phyloP scores from a whole-genome alignment of 164 flowering plant species.

The Liquidambar formosana region DNA sequence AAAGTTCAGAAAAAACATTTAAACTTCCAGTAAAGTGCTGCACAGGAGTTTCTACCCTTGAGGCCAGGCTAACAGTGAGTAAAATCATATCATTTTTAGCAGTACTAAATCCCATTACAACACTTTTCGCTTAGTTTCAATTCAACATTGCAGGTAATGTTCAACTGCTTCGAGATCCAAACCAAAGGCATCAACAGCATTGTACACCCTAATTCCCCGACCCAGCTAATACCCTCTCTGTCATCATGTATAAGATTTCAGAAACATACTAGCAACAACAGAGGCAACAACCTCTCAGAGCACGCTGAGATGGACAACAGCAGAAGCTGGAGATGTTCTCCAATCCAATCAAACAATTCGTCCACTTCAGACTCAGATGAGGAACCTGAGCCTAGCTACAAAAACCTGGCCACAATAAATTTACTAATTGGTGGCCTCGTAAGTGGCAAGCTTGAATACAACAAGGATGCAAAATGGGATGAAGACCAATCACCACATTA shows the following conservation, averaged over 20 bases:
- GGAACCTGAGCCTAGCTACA: slow-evolving; percentile 21
- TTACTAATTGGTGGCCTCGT: slow-evolving; percentile 7
- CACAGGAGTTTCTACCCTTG: slow-evolving; percentile 7
- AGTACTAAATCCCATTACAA: not conserved
- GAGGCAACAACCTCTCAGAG: slow-evolving; percentile 4
- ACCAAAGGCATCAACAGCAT: slow-evolving; percentile 7
- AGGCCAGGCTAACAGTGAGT: slow-evolving; percentile 23
- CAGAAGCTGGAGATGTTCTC: slow-evolving; percentile 6
- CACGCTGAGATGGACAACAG: not conserved
- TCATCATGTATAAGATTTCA: slow-evolving; percentile 20
- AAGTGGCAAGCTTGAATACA: slow-evolving; percentile 2
- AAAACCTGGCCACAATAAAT: slow-evolving; percentile 18
- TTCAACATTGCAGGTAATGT: slow-evolving; percentile 17
- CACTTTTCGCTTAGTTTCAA: not conserved
- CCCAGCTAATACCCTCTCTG: slow-evolving; percentile 13
- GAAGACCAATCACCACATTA: not conserved
- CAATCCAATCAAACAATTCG: slow-evolving; percentile 11
- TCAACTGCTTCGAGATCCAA: slow-evolving; percentile 9
- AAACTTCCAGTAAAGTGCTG: slow-evolving; percentile 19
- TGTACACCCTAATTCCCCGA: slow-evolving; percentile 14
- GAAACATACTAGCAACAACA: slow-evolving; percentile 4
- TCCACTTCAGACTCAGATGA: slow-evolving; percentile 18
- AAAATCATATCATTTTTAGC: not conserved
- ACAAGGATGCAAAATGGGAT: slow-evolving; percentile 4
- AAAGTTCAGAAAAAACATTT: slow-evolving; percentile 12